Percentiles rank a stretch among this genome's conserved stretches.
These are phyloP conservation scores for Russula griseocarnosa DNA, from an alignment of 768 basidiomycete species.

Conservation along the genomic window DNA sequence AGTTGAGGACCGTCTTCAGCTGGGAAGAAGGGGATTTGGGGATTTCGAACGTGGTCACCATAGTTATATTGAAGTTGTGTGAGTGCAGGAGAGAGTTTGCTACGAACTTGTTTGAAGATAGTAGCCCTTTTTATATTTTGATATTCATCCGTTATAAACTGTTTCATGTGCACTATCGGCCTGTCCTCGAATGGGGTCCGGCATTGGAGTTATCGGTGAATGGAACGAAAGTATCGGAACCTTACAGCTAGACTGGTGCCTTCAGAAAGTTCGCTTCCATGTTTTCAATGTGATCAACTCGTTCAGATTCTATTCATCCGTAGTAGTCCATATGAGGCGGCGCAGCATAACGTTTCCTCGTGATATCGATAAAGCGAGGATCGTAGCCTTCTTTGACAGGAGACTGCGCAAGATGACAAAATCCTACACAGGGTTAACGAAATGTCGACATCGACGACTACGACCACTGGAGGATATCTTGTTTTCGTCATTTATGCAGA, in stretches of 20 bases:
- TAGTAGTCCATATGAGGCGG: not conserved
- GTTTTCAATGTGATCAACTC: not conserved
- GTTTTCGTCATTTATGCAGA: not conserved
- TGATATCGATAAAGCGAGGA: too few relatives aligned
- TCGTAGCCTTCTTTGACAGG: not conserved
- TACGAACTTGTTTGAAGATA: not conserved
- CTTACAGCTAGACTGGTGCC: not conserved
- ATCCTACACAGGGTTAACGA: too few relatives aligned
- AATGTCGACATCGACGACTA: not conserved
- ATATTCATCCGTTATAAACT: not conserved
- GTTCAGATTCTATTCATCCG: constrained; percentile 1
- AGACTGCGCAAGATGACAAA: not conserved
- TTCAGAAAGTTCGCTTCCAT: not conserved
- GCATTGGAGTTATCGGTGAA: not conserved
- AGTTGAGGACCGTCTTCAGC: constrained; percentile 6
- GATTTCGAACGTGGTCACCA: not conserved
- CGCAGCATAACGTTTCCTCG: not conserved
- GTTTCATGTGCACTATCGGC: not conserved
- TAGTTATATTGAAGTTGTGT: not conserved
- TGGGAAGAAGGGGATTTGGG: constrained; percentile 1
- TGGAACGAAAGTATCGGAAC: not conserved
- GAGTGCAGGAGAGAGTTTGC: not conserved
- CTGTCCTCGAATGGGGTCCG: not conserved
- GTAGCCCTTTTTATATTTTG: not conserved
- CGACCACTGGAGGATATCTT: not conserved